These are phyloP conservation scores for Lantana camara DNA, from an alignment of 257 asterid genomes.

Conservation along the genomic window DNA sequence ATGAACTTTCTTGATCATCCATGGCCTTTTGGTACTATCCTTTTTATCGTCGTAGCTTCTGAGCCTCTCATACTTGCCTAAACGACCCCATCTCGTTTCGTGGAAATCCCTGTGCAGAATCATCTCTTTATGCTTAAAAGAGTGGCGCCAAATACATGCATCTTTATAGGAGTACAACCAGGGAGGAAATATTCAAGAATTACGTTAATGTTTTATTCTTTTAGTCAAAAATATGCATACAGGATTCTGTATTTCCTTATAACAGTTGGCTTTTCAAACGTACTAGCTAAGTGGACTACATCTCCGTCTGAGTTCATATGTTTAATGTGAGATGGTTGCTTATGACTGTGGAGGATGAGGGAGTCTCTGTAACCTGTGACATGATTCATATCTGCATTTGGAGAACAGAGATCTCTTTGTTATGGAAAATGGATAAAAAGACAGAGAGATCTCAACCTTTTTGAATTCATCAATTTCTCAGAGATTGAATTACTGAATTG, in stretches of 20 bases:
- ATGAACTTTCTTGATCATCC: conserved; percentile 40
- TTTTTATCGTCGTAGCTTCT: conserved; percentile 22
- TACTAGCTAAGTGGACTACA: conserved; percentile 18
- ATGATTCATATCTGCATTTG: conserved; percentile 36
- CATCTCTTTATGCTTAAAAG: neutral
- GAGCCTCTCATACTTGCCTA: conserved; percentile 52
- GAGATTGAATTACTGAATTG: conserved; percentile 34
- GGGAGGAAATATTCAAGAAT: too few relatives aligned
- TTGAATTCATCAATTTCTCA: conserved; percentile 29
- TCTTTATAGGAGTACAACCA: too few relatives aligned
- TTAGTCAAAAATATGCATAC: too few relatives aligned
- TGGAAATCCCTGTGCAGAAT: conserved; percentile 27
- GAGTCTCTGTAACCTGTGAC: conserved; percentile 38
- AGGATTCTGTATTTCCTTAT: neutral
- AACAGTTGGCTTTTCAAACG: conserved; percentile 32
- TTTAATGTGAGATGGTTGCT: conserved; percentile 1
- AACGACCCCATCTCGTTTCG: conserved; percentile 11
- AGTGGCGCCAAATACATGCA: neutral
- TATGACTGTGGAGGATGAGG: conserved; percentile 27
- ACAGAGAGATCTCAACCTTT: too few relatives aligned
- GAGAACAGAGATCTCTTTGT: too few relatives aligned
- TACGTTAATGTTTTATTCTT: too few relatives aligned
- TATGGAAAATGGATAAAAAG: too few relatives aligned
- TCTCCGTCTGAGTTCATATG: conserved; percentile 22
- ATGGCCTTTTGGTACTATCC: conserved; percentile 22